These are phyloP conservation scores for Trametes punicea DNA, from an alignment of 768 basidiomycete species.

Conservation along the genomic window DNA sequence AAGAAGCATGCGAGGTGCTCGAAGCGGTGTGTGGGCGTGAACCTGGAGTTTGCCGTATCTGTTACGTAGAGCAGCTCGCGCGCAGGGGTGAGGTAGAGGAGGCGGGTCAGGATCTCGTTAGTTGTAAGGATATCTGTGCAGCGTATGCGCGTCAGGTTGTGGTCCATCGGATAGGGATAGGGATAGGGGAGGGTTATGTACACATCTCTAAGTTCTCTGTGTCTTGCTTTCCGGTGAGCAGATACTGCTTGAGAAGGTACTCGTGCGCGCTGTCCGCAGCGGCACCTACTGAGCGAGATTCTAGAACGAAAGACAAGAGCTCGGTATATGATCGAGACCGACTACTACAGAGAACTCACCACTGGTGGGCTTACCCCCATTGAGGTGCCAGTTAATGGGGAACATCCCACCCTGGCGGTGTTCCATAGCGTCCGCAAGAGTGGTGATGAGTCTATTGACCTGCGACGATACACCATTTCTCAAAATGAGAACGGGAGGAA, in stretches of 20 bases:
- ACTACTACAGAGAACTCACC: slow-evolving; percentile 39
- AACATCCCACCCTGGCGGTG: slow-evolving; percentile 57
- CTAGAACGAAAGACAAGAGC: too few species aligned
- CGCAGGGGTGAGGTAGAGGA: slow-evolving; percentile 64
- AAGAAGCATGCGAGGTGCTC: slow-evolving; percentile 80
- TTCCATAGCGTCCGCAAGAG: slow-evolving; percentile 47
- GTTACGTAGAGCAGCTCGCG: slow-evolving; percentile 70
- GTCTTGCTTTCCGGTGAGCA: slow-evolving; percentile 63
- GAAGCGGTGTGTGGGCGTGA: slow-evolving; percentile 46
- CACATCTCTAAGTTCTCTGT: slow-evolving; percentile 62
- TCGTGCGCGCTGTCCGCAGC: slow-evolving; percentile 75
- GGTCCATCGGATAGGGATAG: background rate
- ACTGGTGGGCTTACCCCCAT: slow-evolving; percentile 41
- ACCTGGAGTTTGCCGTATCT: slow-evolving; percentile 37
- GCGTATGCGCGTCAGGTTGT: background rate
- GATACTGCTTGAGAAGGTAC: slow-evolving; percentile 71
- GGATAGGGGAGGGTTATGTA: slow-evolving; percentile 33
- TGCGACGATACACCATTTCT: slow-evolving; percentile 22
- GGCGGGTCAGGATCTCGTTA: slow-evolving; percentile 56
- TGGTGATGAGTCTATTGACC: slow-evolving; percentile 47
- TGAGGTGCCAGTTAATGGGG: slow-evolving; percentile 55
- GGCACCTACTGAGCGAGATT: slow-evolving; percentile 54
- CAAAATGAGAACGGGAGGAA: background rate
- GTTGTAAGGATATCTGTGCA: slow-evolving; percentile 56
- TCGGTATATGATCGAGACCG: too few species aligned